These are phyloP conservation scores for Suhomyces bolitotheri DNA, from an alignment of 1,139 yeast genomes.

Conservation along the genomic window DNA sequence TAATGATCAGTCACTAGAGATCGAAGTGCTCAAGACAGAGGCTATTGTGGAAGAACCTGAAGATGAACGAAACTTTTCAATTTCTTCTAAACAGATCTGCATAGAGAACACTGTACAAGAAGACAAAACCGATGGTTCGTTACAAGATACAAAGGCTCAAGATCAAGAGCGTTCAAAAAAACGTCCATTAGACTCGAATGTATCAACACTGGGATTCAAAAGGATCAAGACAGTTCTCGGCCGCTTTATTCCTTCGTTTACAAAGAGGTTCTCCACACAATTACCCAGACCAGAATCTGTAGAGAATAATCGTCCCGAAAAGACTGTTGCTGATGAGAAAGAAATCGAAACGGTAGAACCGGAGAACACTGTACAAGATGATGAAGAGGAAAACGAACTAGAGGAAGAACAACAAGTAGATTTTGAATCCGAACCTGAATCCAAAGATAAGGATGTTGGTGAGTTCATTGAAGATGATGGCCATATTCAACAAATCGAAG, in stretches of 20 bases:
- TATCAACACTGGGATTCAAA: constrained; percentile 2
- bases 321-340: too few relatives aligned
- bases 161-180: background rate
- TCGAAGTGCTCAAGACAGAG: constrained; percentile 2
- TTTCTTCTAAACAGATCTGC: too few relatives aligned
- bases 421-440: too few relatives aligned
- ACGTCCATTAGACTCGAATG: background rate
- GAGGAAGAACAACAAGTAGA: background rate
- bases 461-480: too few relatives aligned
- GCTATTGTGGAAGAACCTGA: constrained; percentile 4
- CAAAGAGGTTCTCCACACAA: background rate
- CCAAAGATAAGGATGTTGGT: too few relatives aligned
- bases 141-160: too few relatives aligned
- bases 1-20: background rate
- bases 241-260: constrained; percentile 3
- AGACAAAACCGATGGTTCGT: too few relatives aligned
- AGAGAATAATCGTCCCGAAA: too few relatives aligned
- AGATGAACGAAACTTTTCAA: too few relatives aligned
- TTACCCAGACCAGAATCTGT: background rate
- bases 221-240: constrained; percentile 3
- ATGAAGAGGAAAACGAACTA: background rate
- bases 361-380: background rate
- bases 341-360: constrained; percentile 1
- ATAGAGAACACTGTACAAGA: too few relatives aligned
- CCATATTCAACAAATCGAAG: background rate